These are phyloP conservation scores for Aphanomyces euteiches DNA, from an alignment of 352 stramenopile genomes.

Conservation along the genomic window DNA sequence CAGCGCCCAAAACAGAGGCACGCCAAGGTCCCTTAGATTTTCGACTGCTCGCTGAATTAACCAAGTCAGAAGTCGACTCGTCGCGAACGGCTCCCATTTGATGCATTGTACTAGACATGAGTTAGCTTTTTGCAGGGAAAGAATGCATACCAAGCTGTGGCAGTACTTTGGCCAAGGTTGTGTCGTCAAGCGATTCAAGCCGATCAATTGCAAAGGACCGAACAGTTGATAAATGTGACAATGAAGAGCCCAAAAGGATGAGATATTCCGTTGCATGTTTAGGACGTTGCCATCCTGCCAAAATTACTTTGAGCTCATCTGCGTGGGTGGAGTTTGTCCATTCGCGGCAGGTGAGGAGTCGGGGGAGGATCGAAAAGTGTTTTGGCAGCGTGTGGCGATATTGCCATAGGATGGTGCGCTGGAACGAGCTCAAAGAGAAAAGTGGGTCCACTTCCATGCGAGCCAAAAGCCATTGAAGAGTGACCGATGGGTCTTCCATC, in stretches of 20 bases:
- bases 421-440: conserved; percentile 73
- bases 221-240: conserved; percentile 60
- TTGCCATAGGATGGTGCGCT: conserved; percentile 79
- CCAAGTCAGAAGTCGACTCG: conserved; percentile 66
- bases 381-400: conserved; percentile 38
- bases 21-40: conserved; percentile 84
- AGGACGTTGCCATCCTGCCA: conserved; percentile 62
- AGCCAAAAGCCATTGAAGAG: conserved; percentile 10
- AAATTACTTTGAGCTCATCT: conserved; percentile 61
- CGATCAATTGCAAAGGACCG: conserved; percentile 73
- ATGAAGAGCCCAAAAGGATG: conserved; percentile 76
- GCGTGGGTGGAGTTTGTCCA: conserved; percentile 71
- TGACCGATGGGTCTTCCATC: conserved; percentile 1
- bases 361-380: conserved; percentile 77
- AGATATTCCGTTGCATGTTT: conserved; percentile 80
- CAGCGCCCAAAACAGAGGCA: conserved; percentile 88
- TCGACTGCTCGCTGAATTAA: conserved; percentile 86
- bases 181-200: conserved; percentile 75
- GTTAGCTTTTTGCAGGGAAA: neutral
- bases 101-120: conserved; percentile 64
- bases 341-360: conserved; percentile 74
- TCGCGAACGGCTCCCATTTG: conserved; percentile 86
- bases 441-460: conserved; percentile 49
- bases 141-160: conserved; percentile 54
- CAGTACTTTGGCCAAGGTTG: conserved; percentile 83